phyloP scores from a whole-genome alignment of 1,284 basidiomycete species.

The Apiotrichum laibachii region DNA sequence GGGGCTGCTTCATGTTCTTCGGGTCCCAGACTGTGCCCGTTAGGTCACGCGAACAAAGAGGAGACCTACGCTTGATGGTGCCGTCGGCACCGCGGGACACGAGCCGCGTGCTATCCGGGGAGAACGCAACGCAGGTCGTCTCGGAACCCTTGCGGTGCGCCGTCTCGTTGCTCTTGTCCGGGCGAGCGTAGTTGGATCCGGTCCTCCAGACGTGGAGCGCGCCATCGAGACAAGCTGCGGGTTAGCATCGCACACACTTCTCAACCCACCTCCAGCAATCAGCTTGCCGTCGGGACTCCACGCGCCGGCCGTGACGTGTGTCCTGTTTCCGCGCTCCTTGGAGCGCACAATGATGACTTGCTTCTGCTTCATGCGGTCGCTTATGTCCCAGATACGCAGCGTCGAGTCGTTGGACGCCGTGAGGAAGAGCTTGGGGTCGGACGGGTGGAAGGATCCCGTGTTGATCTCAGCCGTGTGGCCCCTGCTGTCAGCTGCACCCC shows the following conservation, averaged over 20 bases:
- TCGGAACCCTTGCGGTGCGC: conserved; percentile 81
- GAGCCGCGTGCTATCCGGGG: conserved; percentile 74
- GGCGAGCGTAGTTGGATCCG: conserved; percentile 85
- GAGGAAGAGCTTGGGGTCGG: conserved; percentile 75
- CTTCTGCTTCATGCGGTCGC: conserved; percentile 84
- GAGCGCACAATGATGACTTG: conserved; percentile 93
- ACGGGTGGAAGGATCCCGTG: conserved; percentile 87
- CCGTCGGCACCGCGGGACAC: conserved; percentile 88
- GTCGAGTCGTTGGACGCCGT: conserved; percentile 95
- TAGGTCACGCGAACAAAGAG: not conserved
- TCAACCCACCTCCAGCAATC: conserved; percentile 74
- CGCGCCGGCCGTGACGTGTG: conserved; percentile 81
- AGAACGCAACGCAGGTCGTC: conserved; percentile 78
- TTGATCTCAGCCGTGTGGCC: conserved; percentile 93
- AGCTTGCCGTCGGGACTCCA: conserved; percentile 81
- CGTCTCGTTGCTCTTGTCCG: conserved; percentile 75
- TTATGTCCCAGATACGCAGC: conserved; percentile 90
- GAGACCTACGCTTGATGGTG: conserved; percentile 80
- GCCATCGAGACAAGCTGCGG: conserved; percentile 81
- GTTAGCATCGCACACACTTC: conserved; percentile 15
- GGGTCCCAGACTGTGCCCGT: conserved; percentile 80
- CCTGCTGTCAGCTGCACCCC: conserved; percentile 52
- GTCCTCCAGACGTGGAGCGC: conserved; percentile 89
- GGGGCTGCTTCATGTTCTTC: conserved; percentile 78
- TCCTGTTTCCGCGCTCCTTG: conserved; percentile 90